A percentile compares a stretch with the other conserved stretches of the same genome.
Evolutionary conservation across 768 basidiomycete species (phyloP).

Genomic region (Lactarius pseudohatsudake): DNA sequence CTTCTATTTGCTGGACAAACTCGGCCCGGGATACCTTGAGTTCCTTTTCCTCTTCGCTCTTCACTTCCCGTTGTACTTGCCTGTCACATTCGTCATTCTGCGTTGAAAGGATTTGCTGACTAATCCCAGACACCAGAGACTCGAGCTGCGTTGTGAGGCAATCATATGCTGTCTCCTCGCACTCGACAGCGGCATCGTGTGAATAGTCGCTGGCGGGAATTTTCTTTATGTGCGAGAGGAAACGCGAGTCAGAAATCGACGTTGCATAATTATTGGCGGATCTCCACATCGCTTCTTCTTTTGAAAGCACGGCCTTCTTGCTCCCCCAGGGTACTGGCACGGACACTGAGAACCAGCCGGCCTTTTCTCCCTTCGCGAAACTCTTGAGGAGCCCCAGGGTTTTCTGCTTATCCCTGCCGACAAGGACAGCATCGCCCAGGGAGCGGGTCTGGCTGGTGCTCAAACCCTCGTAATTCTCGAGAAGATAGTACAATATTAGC

Average conservation of each 20-base stretch:
- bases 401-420: neutral
- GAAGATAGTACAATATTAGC: conserved; percentile 4
- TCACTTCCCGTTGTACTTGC: conserved; percentile 14
- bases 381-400: neutral
- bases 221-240: conserved; percentile 6
- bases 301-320: neutral
- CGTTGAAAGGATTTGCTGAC: conserved; percentile 1
- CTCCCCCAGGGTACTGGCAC: neutral
- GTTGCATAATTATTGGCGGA: conserved; percentile 5
- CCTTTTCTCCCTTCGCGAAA: neutral
- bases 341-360: neutral
- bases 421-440: conserved; percentile 1
- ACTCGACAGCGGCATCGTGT: neutral
- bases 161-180: conserved; percentile 2
- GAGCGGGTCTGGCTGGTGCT: neutral
- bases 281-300: conserved; percentile 13
- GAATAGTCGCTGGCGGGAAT: neutral
- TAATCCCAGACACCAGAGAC: conserved; percentile 1
- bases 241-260: conserved; percentile 10
- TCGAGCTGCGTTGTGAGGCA: conserved; percentile 17
- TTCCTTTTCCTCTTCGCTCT: neutral
- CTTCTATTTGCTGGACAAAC: conserved; percentile 15
- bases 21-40: neutral
- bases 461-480: conserved; percentile 1
- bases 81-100: conserved; percentile 21